phyloP scores from a whole-genome alignment of 805 yeast genomes.

The Scheffersomyces amazonensis region DNA sequence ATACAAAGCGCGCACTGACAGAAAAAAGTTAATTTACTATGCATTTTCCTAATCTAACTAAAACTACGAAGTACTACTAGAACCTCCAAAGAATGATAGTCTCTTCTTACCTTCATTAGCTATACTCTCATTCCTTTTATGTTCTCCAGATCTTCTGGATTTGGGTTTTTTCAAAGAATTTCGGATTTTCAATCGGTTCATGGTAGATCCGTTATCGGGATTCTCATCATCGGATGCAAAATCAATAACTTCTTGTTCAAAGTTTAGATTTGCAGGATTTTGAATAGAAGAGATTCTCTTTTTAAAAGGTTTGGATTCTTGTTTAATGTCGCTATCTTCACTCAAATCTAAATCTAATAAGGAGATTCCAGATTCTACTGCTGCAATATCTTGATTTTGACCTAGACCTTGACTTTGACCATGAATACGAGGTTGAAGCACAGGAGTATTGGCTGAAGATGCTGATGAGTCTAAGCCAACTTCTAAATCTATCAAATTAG shows the following conservation, averaged over 20 bases:
- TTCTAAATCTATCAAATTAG: slow-evolving; percentile 34
- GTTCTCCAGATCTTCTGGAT: slow-evolving; percentile 27
- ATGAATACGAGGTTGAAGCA: slow-evolving; percentile 9
- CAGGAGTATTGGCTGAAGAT: slow-evolving; percentile 15
- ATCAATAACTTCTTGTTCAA: slow-evolving; percentile 44
- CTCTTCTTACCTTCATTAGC: slow-evolving; percentile 14
- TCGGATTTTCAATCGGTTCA: slow-evolving; percentile 41
- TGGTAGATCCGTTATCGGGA: slow-evolving; percentile 29
- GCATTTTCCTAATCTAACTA: too few relatives aligned
- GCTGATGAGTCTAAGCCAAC: slow-evolving; percentile 28
- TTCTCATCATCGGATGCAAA: slow-evolving; percentile 46
- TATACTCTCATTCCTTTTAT: slow-evolving; percentile 25
- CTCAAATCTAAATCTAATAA: slow-evolving; percentile 7
- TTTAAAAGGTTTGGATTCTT: slow-evolving; percentile 24
- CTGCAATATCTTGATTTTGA: neutral
- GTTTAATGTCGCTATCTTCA: slow-evolving; percentile 3
- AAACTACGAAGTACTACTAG: slow-evolving; percentile 1
- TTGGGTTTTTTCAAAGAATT: slow-evolving; percentile 32
- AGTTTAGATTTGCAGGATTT: slow-evolving; percentile 25
- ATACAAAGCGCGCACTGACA: too few relatives aligned
- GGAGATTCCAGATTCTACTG: slow-evolving; percentile 3
- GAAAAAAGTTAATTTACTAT: too few relatives aligned
- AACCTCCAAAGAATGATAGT: slow-evolving; percentile 8
- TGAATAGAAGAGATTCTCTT: slow-evolving; percentile 27
- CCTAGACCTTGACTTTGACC: too few relatives aligned